Percentiles rank a stretch among this genome's conserved stretches.
Evolutionary conservation across 305 asterid species (phyloP).

Genomic region (Caryopteris hybrid): DNA sequence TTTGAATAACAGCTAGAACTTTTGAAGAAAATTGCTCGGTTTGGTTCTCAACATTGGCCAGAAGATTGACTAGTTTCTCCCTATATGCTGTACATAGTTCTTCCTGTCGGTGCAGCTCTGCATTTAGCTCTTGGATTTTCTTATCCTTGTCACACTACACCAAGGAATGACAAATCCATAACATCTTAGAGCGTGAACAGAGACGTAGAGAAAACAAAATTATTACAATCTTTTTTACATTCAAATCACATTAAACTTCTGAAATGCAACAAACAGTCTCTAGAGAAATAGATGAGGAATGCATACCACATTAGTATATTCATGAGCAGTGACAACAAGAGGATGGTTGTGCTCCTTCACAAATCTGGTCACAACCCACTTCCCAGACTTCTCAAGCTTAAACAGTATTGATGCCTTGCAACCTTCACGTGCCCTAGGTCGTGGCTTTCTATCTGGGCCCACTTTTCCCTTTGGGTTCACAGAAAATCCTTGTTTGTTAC

Average conservation of each 20-base stretch:
- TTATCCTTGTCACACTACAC: conserved; percentile 39
- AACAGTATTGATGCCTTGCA: conserved; percentile 45
- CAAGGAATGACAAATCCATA: neutral
- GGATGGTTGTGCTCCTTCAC: conserved; percentile 53
- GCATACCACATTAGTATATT: conserved; percentile 23
- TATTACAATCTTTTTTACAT: neutral
- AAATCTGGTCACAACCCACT: conserved; percentile 45
- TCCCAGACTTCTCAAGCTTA: conserved; percentile 43
- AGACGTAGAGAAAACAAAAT: neutral
- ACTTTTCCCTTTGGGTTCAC: conserved; percentile 21
- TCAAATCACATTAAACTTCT: neutral
- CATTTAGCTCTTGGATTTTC: conserved; percentile 38
- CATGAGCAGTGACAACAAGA: conserved; percentile 14
- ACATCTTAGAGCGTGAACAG: neutral
- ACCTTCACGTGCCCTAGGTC: conserved; percentile 48
- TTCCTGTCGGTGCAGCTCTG: conserved; percentile 42
- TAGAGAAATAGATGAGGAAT: neutral
- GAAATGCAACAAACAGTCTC: neutral
- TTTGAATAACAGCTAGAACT: conserved; percentile 31
- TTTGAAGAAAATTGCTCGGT: conserved; percentile 34
- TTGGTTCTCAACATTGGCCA: conserved; percentile 32
- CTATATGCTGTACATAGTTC: conserved; percentile 36
- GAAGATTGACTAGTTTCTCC: conserved; percentile 25
- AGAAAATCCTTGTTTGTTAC: conserved; percentile 51
- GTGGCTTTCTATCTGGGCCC: conserved; percentile 34